phyloP scores from a whole-genome alignment of 2,329 filamentous ascomycete genomes.

The Blumeria graminis region DNA sequence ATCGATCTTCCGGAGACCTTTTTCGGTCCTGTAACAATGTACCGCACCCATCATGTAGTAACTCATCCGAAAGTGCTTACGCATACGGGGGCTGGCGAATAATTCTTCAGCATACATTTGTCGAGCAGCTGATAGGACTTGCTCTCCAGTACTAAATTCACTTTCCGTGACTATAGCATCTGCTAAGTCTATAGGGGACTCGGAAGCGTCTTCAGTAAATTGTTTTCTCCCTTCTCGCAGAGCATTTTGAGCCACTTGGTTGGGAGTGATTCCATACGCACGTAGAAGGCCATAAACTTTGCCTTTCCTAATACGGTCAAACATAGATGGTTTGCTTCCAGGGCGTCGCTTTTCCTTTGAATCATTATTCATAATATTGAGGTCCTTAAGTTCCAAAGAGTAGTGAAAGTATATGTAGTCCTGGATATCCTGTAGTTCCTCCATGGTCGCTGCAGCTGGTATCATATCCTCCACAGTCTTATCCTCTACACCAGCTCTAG shows the following conservation, averaged over 20 bases:
- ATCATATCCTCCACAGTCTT: conserved; percentile 60
- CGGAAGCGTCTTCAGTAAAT: conserved; percentile 62
- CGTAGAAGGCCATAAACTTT: conserved; percentile 63
- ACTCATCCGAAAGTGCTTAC: conserved; percentile 59
- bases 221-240: conserved; percentile 54
- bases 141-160: conserved; percentile 50
- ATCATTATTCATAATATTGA: conserved; percentile 38
- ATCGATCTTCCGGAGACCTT: conserved; percentile 78
- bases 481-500: conserved; percentile 38
- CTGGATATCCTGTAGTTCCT: conserved; percentile 88
- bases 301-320: conserved; percentile 62
- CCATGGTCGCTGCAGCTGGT: conserved; percentile 58
- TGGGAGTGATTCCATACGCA: conserved; percentile 73
- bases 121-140: conserved; percentile 57
- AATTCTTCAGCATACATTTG: conserved; percentile 83
- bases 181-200: conserved; percentile 65
- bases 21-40: conserved; percentile 77
- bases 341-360: conserved; percentile 48
- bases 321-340: conserved; percentile 56
- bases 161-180: conserved; percentile 48
- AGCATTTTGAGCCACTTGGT: conserved; percentile 71
- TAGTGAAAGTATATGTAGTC: conserved; percentile 96
- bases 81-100: conserved; percentile 65
- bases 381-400: conserved; percentile 56
- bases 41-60: conserved; percentile 70